phyloP scores from a whole-genome alignment of 306 rosid genomes.

The Geum urbanum region DNA sequence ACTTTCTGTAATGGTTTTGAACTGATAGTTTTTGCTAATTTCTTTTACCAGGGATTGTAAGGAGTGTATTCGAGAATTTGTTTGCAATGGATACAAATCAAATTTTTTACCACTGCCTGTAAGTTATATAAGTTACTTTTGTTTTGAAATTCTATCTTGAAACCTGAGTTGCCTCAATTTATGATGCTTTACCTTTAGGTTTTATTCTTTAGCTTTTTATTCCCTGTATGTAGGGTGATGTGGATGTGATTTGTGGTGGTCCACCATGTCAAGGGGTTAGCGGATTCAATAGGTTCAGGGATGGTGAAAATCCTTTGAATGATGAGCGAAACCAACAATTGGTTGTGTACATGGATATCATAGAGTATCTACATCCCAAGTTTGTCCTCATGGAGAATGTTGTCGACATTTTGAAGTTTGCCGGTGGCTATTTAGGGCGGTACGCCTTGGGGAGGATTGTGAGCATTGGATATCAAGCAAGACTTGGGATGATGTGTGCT shows the following conservation, averaged over 20 bases:
- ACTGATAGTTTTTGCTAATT: neutral
- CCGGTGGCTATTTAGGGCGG: slow-evolving; percentile 66
- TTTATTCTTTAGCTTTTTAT: neutral
- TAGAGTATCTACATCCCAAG: slow-evolving; percentile 54
- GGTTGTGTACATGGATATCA: slow-evolving; percentile 59
- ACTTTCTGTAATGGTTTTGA: neutral
- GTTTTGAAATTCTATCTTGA: neutral
- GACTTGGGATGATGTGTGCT: slow-evolving; percentile 81
- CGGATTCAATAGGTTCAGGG: slow-evolving; percentile 74
- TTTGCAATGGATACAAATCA: slow-evolving; percentile 36
- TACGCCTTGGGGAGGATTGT: slow-evolving; percentile 80
- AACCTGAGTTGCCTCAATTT: neutral
- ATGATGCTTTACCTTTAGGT: neutral
- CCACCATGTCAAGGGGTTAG: slow-evolving; percentile 93
- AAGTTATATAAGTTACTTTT: slow-evolving; percentile 17
- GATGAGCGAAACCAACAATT: slow-evolving; percentile 61
- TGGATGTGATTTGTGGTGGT: slow-evolving; percentile 79
- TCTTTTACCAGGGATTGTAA: slow-evolving; percentile 50
- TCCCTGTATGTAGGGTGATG: slow-evolving; percentile 54
- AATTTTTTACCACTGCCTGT: slow-evolving; percentile 66
- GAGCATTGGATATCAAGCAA: slow-evolving; percentile 65
- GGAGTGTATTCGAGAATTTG: slow-evolving; percentile 43
- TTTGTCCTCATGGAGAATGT: slow-evolving; percentile 84
- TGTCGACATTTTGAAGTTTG: slow-evolving; percentile 61
- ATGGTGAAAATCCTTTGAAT: slow-evolving; percentile 38